Conservation (phyloP, 2,329 filamentous ascomycete genomes). For the Fusarium sp. region DNA sequence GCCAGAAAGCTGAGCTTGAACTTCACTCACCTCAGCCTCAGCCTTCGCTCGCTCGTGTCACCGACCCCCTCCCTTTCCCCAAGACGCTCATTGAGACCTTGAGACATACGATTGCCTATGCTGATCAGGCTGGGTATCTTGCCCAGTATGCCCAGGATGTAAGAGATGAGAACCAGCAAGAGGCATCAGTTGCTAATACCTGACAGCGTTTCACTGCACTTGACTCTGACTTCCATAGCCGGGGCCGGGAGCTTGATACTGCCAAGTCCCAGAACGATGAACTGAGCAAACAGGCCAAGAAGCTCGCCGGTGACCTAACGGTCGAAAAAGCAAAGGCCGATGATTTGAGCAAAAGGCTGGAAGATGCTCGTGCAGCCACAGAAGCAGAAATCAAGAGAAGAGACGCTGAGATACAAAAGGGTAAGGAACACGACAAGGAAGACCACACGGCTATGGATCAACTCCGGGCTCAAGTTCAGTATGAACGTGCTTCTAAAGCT, state of each 20-base stretch:
- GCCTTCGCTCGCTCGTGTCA: slow-evolving; percentile 18
- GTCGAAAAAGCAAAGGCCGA: neutral
- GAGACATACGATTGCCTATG: slow-evolving; percentile 25
- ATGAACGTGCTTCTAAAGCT: neutral
- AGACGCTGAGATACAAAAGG: neutral
- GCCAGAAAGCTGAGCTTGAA: slow-evolving; percentile 26
- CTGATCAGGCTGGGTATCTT: slow-evolving; percentile 24
- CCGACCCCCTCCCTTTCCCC: slow-evolving; percentile 27
- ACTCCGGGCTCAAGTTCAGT: neutral
- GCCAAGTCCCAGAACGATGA: neutral
- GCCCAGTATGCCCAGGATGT: slow-evolving; percentile 9
- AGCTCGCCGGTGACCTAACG: neutral
- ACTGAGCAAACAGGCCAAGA: neutral
- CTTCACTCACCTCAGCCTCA: slow-evolving; percentile 28
- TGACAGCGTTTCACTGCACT: neutral
- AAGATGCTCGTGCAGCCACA: neutral
- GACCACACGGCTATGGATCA: slow-evolving; percentile 3
- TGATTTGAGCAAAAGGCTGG: neutral
- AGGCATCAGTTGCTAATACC: neutral
- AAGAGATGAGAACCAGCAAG: neutral
- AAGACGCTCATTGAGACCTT: slow-evolving; percentile 24
- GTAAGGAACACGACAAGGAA: neutral
- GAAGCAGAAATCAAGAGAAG: neutral
- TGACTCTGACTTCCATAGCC: neutral
- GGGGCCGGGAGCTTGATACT: neutral